These are phyloP conservation scores for Tricholoma saponaceum DNA, from an alignment of 768 basidiomycete genomes.

Conservation along the genomic window DNA sequence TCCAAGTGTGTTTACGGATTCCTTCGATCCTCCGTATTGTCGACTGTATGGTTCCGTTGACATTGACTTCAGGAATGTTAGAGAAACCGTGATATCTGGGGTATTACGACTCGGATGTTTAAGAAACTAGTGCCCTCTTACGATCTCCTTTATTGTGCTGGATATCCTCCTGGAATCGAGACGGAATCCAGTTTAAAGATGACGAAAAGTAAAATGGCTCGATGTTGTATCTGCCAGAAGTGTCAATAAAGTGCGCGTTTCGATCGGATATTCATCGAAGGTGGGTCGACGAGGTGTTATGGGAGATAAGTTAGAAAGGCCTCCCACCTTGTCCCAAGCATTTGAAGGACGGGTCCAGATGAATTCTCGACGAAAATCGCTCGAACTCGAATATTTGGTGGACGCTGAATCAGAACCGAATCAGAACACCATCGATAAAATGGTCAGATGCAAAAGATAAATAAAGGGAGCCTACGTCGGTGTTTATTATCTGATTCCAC, in stretches of 20 bases:
- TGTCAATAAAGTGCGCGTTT: neutral
- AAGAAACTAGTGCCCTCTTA: constrained; percentile 23
- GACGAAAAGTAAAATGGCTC: constrained; percentile 70
- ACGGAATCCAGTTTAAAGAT: constrained; percentile 63
- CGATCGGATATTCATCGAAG: neutral
- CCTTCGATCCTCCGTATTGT: neutral
- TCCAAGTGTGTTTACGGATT: neutral
- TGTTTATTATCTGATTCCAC: constrained; percentile 23
- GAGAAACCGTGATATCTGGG: constrained; percentile 52
- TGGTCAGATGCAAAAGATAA: too few species aligned
- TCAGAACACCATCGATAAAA: neutral
- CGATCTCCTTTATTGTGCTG: constrained; percentile 42
- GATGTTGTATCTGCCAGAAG: constrained; percentile 41
- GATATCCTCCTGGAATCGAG: constrained; percentile 53
- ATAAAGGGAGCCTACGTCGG: constrained; percentile 25
- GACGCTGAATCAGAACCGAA: constrained; percentile 19
- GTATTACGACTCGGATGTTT: neutral
- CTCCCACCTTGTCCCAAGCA: too few species aligned
- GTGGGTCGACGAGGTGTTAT: neutral
- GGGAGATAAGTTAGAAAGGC: neutral
- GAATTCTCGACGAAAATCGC: constrained; percentile 45
- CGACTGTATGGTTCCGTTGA: constrained; percentile 6
- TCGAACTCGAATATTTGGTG: constrained; percentile 37
- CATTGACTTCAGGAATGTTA: constrained; percentile 50
- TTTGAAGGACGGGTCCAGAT: constrained; percentile 43